A percentile compares a stretch with the other conserved stretches of the same genome.
These are phyloP conservation scores for Neofusicoccum parvum DNA, from an alignment of 2,329 filamentous ascomycete species.

Conservation along the genomic window DNA sequence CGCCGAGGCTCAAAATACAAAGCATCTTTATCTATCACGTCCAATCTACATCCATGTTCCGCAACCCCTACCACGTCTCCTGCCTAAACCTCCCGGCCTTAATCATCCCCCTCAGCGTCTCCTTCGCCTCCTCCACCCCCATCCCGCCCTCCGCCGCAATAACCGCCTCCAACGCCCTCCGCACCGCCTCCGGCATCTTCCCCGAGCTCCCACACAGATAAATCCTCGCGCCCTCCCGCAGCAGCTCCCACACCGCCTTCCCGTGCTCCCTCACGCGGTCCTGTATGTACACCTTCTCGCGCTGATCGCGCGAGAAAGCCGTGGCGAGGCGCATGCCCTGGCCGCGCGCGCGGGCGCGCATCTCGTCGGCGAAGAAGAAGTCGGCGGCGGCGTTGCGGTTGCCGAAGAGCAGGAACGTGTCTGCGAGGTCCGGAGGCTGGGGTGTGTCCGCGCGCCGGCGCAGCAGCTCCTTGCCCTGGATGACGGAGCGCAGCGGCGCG, in stretches of 20 bases:
- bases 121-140: slow-evolving; percentile 55
- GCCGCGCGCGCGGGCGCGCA: slow-evolving; percentile 42
- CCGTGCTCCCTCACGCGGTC: slow-evolving; percentile 59
- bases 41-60: no score
- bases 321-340: slow-evolving; percentile 57
- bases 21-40: no score
- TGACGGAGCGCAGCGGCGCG: slow-evolving; percentile 78
- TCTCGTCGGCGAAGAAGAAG: slow-evolving; percentile 77
- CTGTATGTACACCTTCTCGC: slow-evolving; percentile 68
- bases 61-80: slow-evolving; percentile 64
- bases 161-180: slow-evolving; percentile 66
- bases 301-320: slow-evolving; percentile 69
- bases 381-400: slow-evolving; percentile 75
- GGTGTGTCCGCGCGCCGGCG: slow-evolving; percentile 21
- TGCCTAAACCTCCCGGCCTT: slow-evolving; percentile 65
- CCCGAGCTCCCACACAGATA: slow-evolving; percentile 65
- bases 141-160: slow-evolving; percentile 50
- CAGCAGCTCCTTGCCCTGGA: slow-evolving; percentile 65
- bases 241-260: slow-evolving; percentile 55
- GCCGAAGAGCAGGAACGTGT: slow-evolving; percentile 74
- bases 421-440: slow-evolving; percentile 24
- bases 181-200: slow-evolving; percentile 70
- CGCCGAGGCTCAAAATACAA: no score
- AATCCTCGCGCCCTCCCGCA: slow-evolving; percentile 55
- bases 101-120: slow-evolving; percentile 60